Conservation (phyloP, 441 rosid species). For the Breynia disticha region DNA sequence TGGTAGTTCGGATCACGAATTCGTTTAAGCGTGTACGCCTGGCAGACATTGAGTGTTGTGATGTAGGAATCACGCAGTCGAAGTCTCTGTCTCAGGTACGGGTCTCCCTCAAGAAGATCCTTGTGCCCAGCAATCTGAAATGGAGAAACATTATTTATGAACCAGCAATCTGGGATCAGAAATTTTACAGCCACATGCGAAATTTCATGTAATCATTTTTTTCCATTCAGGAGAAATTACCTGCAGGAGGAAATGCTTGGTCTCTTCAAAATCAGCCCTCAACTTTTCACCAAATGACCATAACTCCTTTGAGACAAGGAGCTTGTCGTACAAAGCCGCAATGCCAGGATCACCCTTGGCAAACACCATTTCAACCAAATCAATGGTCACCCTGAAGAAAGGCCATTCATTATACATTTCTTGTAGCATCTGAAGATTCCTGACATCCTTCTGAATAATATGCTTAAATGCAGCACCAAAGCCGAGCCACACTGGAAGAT, state of each 20-base stretch:
- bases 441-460: conserved; percentile 44
- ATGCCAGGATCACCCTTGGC: conserved; percentile 94
- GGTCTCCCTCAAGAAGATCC: conserved; percentile 76
- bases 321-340: conserved; percentile 70
- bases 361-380: conserved; percentile 95
- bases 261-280: conserved; percentile 62
- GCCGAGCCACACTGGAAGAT: conserved; percentile 94
- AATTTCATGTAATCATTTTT: no score
- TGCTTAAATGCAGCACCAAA: conserved; percentile 73
- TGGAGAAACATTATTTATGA: background rate
- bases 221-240: conserved; percentile 19
- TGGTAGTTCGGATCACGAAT: conserved; percentile 61
- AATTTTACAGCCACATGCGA: background rate
- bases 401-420: conserved; percentile 89
- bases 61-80: conserved; percentile 73
- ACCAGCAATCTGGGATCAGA: background rate
- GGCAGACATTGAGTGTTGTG: conserved; percentile 69
- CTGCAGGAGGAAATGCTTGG: conserved; percentile 75
- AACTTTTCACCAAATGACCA: conserved; percentile 69
- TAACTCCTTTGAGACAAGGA: conserved; percentile 74
- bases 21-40: conserved; percentile 68
- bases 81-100: conserved; percentile 66
- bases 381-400: conserved; percentile 85
- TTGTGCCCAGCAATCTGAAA: conserved; percentile 62
- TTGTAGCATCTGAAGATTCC: conserved; percentile 72